Conservation (phyloP, 257 asterid species). For the Gynochthodes officinalis region DNA sequence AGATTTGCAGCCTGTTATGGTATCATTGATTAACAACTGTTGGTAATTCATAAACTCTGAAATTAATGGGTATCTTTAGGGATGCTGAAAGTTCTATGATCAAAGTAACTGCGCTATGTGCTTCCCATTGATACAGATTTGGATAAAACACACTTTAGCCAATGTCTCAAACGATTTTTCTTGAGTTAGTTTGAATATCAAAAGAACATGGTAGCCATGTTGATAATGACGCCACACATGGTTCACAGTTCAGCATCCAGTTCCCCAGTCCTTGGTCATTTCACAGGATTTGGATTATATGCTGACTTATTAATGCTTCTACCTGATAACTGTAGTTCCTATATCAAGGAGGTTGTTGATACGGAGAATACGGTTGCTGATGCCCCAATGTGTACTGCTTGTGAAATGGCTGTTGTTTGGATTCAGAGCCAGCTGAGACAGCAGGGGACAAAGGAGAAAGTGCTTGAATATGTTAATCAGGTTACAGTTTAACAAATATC, state of each 20-base stretch:
- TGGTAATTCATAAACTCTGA: not conserved
- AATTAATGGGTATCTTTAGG: not conserved
- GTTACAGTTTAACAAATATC: conserved; percentile 29
- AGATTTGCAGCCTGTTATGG: not conserved
- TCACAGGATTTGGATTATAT: too few relatives aligned
- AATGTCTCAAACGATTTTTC: too few relatives aligned
- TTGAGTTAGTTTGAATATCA: too few relatives aligned
- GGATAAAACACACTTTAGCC: too few relatives aligned
- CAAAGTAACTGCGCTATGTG: too few relatives aligned
- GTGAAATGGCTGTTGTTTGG: conserved; percentile 97
- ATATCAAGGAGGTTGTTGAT: conserved; percentile 69
- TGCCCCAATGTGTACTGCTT: conserved; percentile 61
- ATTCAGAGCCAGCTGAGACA: conserved; percentile 73
- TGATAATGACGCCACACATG: not conserved
- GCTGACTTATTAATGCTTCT: not conserved
- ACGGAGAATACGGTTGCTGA: conserved; percentile 37
- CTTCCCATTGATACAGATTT: too few relatives aligned
- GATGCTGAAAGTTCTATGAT: not conserved
- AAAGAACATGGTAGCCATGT: too few relatives aligned
- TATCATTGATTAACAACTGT: not conserved
- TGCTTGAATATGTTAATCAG: conserved; percentile 70
- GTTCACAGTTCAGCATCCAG: not conserved
- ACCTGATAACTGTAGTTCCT: conserved; percentile 50
- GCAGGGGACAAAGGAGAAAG: conserved; percentile 60
- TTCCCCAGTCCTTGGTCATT: too few relatives aligned